phyloP scores from a whole-genome alignment of 2,329 filamentous ascomycete genomes.

The Mycosphaerella sp. region DNA sequence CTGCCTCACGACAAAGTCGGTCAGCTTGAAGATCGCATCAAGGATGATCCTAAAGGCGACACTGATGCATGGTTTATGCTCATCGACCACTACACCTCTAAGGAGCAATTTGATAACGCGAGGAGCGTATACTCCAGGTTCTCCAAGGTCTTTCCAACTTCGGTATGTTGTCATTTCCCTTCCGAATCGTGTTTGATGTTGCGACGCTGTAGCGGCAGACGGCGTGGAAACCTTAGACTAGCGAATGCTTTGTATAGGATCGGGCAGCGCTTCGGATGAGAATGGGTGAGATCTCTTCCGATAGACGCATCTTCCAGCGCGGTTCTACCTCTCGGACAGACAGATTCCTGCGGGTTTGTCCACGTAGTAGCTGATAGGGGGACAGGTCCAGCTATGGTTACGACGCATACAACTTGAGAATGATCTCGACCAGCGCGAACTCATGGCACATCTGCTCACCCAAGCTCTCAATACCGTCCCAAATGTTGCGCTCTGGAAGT shows the following conservation, averaged over 20 bases:
- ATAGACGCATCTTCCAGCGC: too few relatives aligned
- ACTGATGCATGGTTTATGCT: conserved; percentile 85
- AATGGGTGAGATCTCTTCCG: neutral
- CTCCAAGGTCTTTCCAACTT: conserved; percentile 78
- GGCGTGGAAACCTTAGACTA: neutral
- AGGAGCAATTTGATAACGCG: conserved; percentile 74
- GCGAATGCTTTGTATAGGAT: neutral
- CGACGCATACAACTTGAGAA: conserved; percentile 84
- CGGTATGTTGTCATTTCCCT: conserved; percentile 57
- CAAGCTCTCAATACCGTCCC: conserved; percentile 71
- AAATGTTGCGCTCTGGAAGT: conserved; percentile 81
- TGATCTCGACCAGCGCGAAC: conserved; percentile 72
- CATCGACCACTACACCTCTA: conserved; percentile 76
- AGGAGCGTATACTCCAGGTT: conserved; percentile 80
- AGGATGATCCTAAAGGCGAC: conserved; percentile 87
- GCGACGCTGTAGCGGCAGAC: neutral
- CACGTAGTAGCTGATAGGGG: neutral
- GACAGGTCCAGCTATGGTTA: conserved; percentile 3
- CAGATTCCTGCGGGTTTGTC: too few relatives aligned
- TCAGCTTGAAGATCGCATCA: conserved; percentile 82
- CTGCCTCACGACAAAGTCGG: conserved; percentile 68
- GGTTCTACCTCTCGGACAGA: too few relatives aligned
- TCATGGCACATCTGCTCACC: conserved; percentile 77
- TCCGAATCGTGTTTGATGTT: neutral
- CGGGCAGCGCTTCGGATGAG: neutral